phyloP scores from a whole-genome alignment of 1,284 basidiomycete genomes.

The Cutaneotrichosporon mucoides region DNA sequence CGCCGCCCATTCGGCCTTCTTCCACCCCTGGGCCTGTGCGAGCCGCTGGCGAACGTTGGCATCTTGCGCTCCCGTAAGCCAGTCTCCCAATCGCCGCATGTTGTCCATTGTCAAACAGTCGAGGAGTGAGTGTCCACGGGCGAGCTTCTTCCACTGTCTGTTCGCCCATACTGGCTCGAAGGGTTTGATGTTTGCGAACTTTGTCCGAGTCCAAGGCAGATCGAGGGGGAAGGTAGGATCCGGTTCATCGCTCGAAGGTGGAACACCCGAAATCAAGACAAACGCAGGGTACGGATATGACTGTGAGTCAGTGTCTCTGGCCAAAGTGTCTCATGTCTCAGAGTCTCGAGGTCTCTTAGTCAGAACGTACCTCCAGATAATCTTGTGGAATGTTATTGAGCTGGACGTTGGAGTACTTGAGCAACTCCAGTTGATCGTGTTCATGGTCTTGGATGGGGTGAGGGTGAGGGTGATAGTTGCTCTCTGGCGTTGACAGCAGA shows the following conservation, averaged over 20 bases:
- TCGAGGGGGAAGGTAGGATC: background rate
- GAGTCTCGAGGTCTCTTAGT: too few species aligned
- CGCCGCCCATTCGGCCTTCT: background rate
- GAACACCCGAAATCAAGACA: constrained; percentile 22
- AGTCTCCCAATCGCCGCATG: constrained; percentile 31
- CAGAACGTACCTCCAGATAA: constrained; percentile 33
- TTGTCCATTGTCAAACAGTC: constrained; percentile 32
- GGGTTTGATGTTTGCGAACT: background rate
- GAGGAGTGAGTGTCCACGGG: constrained; percentile 22
- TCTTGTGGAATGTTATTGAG: constrained; percentile 26
- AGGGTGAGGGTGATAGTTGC: too few species aligned
- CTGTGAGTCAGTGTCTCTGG: constrained; percentile 13
- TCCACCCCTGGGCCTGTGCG: constrained; percentile 23
- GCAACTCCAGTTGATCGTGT: background rate
- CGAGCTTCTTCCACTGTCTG: constrained; percentile 28
- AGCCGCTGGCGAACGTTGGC: background rate
- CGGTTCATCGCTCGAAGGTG: background rate
- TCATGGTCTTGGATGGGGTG: too few species aligned
- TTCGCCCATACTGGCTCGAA: constrained; percentile 37
- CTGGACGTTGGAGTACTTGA: constrained; percentile 11
- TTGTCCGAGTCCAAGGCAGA: background rate
- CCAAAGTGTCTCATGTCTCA: background rate
- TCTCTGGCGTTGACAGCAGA: too few species aligned
- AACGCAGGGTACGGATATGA: constrained; percentile 42
- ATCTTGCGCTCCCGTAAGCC: constrained; percentile 21